Evolutionary conservation across 2,329 filamentous ascomycete species (phyloP).

Genomic region (Didymella glomerata): DNA sequence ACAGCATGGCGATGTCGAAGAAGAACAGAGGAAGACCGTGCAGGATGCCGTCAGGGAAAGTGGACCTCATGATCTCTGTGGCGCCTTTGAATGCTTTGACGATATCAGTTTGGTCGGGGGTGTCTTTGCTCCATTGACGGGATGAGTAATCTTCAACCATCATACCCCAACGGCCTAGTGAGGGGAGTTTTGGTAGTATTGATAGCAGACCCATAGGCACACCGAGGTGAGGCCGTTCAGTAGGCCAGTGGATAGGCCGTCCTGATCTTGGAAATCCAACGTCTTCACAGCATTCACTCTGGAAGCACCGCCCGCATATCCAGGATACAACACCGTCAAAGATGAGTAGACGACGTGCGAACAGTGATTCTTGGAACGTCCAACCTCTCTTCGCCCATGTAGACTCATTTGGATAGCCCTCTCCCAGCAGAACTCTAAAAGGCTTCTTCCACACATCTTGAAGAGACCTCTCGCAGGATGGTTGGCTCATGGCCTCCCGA

Average conservation of each 20-base stretch:
- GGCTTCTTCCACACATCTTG: too few species aligned
- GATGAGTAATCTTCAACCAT: slow-evolving; percentile 1
- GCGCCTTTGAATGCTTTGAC: not conserved
- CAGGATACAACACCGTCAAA: not conserved
- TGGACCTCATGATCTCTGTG: not conserved
- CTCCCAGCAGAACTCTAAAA: too few species aligned
- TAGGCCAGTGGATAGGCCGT: not conserved
- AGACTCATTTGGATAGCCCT: too few species aligned
- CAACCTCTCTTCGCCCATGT: not conserved
- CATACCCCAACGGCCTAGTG: not conserved
- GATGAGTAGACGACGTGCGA: not conserved
- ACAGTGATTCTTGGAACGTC: not conserved
- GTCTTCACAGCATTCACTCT: not conserved
- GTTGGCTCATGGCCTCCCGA: too few species aligned
- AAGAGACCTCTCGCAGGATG: too few species aligned
- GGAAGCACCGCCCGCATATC: not conserved
- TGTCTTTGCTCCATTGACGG: not conserved
- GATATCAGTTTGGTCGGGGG: too few species aligned
- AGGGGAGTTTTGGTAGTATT: not conserved
- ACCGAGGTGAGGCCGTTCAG: slow-evolving; percentile 1
- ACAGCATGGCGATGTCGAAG: slow-evolving; percentile 3
- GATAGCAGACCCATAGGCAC: slow-evolving; percentile 7
- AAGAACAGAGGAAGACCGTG: slow-evolving; percentile 3
- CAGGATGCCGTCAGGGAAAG: not conserved
- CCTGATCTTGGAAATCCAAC: not conserved